Conservation (phyloP, 257 asterid genomes). For the Orobanche coerulescens region DNA sequence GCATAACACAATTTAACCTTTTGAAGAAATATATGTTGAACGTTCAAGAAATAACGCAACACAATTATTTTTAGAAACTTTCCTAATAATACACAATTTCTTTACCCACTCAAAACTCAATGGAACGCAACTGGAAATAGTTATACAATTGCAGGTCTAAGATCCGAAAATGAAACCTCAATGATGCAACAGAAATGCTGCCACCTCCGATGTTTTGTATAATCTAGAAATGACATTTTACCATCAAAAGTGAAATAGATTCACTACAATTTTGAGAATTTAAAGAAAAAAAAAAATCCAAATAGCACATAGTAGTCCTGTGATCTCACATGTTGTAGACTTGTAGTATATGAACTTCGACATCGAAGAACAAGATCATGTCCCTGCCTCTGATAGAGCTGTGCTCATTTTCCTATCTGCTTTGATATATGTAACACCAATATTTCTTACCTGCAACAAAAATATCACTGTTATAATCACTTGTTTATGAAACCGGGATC, state of each 20-base stretch:
- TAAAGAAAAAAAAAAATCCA: not conserved
- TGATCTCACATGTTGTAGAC: not conserved
- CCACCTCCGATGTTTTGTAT: not conserved
- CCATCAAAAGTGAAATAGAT: not conserved
- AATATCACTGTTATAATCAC: no score
- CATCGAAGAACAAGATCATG: slow-evolving; percentile 14
- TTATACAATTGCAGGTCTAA: not conserved
- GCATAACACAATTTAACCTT: no score
- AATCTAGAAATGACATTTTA: not conserved
- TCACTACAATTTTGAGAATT: no score
- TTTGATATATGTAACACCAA: slow-evolving; percentile 3
- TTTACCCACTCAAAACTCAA: no score
- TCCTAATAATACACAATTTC: no score
- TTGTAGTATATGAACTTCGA: not conserved
- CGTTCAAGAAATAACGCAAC: no score
- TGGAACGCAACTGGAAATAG: no score
- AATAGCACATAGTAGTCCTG: slow-evolving; percentile 8
- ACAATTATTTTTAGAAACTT: no score
- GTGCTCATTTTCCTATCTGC: not conserved
- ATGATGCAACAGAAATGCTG: not conserved
- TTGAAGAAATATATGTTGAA: no score
- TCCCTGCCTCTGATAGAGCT: not conserved
- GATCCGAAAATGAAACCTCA: not conserved
- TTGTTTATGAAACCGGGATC: no score
- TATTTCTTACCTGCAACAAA: no score